Evolutionary conservation across 805 yeast genomes (phyloP), one percentile per base, ranked within the genome.

Genomic region (Cyberlindnera xishuangbannaensis): DNA sequence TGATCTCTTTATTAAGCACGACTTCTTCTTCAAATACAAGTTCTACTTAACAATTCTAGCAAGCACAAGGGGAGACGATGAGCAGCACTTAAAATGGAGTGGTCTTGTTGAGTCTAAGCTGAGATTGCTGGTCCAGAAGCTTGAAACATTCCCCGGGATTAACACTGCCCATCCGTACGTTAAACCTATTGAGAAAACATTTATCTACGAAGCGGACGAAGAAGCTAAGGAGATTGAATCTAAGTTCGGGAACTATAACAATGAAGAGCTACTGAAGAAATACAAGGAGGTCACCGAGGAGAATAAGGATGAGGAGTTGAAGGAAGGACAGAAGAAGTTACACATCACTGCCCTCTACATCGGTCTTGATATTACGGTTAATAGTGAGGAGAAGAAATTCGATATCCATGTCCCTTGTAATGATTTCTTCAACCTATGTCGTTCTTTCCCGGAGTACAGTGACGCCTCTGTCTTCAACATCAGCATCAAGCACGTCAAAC

Each of bases 91-190:
- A 37, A 83, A 82, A 48, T 92, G 95, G 94, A 77, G 85, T 45
- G 97, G 98, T 8, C 65, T 90, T 64, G 90, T 92, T 9, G 97
- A 92, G 58, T 78, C 95, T 48, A 85, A 82, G 58, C 56, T 90
- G 27, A 73, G 98, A 45, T 61, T 82, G 26, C 58, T 92, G 21
- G 95, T 92, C 21, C 82, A 74, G 47, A 92, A 87, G 54, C 67
- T 92, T 31, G 98, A 92, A 56, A 66, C 74, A 5, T 61, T 78
- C 15, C 78, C 75, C 4, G 92, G 94, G 0, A 75, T 92, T 16
- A 76, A 69, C 33, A 45, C 86, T 19, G 97, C 96, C 0, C 97
- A 88, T 58, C 97, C 98, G 1, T 92, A 74, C 55, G 82, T 83
- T 14, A 84, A 86, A 49, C 77, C 80, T 11, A 81, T 84, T 53